phyloP scores from a whole-genome alignment of 2,329 filamentous ascomycete genomes.

The Monosporascus ibericus region DNA sequence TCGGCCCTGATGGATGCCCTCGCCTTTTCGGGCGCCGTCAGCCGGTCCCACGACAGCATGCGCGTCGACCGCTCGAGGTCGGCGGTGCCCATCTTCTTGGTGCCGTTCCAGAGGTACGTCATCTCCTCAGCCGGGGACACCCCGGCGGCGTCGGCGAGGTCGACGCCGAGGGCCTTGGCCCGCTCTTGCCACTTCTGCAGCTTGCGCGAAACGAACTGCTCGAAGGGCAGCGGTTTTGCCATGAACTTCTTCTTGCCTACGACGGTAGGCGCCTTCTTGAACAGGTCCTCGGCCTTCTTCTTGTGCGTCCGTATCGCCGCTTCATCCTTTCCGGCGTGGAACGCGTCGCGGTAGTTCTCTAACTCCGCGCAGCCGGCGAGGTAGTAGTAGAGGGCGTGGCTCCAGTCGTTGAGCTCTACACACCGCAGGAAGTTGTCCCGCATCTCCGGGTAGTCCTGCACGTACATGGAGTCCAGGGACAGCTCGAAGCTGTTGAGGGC shows the following conservation, averaged over 20 bases:
- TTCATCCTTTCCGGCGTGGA: constrained; percentile 32
- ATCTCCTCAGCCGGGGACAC: constrained; percentile 82
- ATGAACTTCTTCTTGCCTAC: constrained; percentile 86
- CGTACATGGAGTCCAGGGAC: constrained; percentile 69
- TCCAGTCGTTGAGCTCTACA: constrained; percentile 83
- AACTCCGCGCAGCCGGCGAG: constrained; percentile 74
- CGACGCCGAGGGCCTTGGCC: constrained; percentile 58
- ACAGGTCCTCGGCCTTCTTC: constrained; percentile 58
- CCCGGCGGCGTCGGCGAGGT: constrained; percentile 74
- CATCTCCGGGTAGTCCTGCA: constrained; percentile 70
- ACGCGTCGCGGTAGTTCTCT: constrained; percentile 67
- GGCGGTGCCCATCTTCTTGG: constrained; percentile 65
- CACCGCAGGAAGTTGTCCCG: constrained; percentile 69
- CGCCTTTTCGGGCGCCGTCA: constrained; percentile 39
- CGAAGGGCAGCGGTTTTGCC: constrained; percentile 83
- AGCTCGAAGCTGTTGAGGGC: constrained; percentile 83
- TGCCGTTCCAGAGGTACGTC: constrained; percentile 89
- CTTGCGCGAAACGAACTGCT: constrained; percentile 78
- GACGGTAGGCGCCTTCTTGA: constrained; percentile 65
- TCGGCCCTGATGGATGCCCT: constrained; percentile 43
- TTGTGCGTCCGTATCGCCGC: constrained; percentile 51
- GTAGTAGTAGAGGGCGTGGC: constrained; percentile 82
- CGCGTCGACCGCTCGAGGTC: constrained; percentile 59
- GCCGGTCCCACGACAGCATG: constrained; percentile 61
- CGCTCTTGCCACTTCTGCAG: constrained; percentile 82